Conservation (phyloP, 2,329 filamentous ascomycete species). For the Ilyonectria destructans region DNA sequence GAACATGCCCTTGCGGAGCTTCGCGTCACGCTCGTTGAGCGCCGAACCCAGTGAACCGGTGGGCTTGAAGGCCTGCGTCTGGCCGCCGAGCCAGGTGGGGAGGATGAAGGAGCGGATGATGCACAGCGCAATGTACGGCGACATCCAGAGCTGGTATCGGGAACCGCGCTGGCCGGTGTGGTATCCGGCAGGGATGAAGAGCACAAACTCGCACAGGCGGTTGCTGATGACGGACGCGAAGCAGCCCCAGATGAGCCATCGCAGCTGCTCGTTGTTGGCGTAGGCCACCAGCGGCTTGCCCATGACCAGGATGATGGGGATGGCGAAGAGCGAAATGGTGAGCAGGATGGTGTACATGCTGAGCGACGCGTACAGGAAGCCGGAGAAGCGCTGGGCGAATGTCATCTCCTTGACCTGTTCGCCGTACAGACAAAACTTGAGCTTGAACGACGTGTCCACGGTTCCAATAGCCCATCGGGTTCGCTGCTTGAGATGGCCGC, state of each 20-base stretch:
- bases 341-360: conserved; percentile 71
- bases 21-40: conserved; percentile 72
- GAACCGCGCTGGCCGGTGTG: conserved; percentile 72
- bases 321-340: conserved; percentile 69
- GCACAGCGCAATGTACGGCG: conserved; percentile 73
- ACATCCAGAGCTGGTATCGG: conserved; percentile 75
- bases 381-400: conserved; percentile 71
- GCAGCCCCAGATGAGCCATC: conserved; percentile 71
- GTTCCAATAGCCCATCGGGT: conserved; percentile 72
- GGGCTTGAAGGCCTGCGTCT: conserved; percentile 72
- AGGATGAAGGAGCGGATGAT: conserved; percentile 72
- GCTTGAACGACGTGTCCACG: conserved; percentile 72
- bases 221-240: conserved; percentile 67
- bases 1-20: conserved; percentile 67
- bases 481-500: conserved; percentile 71
- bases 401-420: conserved; percentile 68
- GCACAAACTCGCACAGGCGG: conserved; percentile 71
- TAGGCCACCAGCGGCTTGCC: conserved; percentile 73
- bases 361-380: conserved; percentile 71
- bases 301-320: conserved; percentile 72
- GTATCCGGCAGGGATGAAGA: conserved; percentile 74
- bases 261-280: conserved; percentile 67
- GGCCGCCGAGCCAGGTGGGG: conserved; percentile 73
- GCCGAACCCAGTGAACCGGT: conserved; percentile 71
- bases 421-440: conserved; percentile 73